Base-by-base conservation (phyloP, 2,329 filamentous ascomycete genomes). In the Colletotrichum viniferum region DNA sequence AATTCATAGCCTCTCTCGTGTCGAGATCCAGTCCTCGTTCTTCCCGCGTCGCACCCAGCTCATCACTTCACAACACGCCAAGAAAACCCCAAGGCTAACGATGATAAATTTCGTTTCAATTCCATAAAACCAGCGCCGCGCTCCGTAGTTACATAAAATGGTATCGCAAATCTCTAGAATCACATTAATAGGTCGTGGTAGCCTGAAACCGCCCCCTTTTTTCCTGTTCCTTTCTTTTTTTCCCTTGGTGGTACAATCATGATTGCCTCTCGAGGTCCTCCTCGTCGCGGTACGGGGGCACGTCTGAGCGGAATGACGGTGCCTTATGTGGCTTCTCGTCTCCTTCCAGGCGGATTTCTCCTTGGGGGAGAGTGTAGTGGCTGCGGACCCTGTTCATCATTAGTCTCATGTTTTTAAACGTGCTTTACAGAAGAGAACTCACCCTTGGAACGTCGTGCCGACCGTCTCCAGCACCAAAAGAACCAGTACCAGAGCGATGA, bases 361-460 rank as follows among this genome's bases (percentile, higher is more conserved):
- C 73, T 26, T 68, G 70, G 7, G 73, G 62, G n/a, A 38, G 30
- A 4, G 58, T 38, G 64, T 75, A 75, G 26, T 73, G 73, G n/a
- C 38, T 60, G 48, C 73, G 73, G 21, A 75, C 73, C 28, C 73
- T 75, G 43, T 5, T 21, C 8, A 12, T n/a, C 1, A 18, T 75
- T 18, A 75, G 34, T 66, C 4, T 21, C 18, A 1, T 32, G 28
- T 4, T 26, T 6, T 24, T 48, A 7, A 8, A 7, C 2, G 13
- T 21, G 9, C 9, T 48, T 14, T 8, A n/a, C 4, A 5, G 26
- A 28, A 26, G 62, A 30, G 13, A 28, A 4, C 73, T 66, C 43
- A 76, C 74, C 74, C 74, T 56, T 76, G 74, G 21, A 74, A 74
- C 4, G 74, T 76, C 2, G 48, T 74, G 30, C 74, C 71, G 30